These are phyloP conservation scores for Magnaporthiopsis poae DNA, from an alignment of 2,329 filamentous ascomycete species.

Conservation along the genomic window DNA sequence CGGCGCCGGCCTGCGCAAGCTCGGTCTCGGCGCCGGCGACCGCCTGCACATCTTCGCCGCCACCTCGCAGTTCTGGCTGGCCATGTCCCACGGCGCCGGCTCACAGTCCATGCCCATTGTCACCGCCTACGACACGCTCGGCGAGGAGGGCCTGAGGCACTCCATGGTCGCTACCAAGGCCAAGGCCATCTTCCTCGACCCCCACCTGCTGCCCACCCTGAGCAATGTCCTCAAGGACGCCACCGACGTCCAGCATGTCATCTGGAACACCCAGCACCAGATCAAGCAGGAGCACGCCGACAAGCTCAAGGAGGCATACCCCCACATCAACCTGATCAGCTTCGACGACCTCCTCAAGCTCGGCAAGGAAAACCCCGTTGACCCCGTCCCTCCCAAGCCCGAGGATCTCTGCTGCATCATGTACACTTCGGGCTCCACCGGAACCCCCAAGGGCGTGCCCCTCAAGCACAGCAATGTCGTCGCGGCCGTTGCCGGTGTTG, in stretches of 20 bases:
- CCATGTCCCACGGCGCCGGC: constrained; percentile 40
- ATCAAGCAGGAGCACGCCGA: constrained; percentile 41
- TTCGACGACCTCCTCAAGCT: constrained; percentile 42
- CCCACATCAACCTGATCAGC: constrained; percentile 36
- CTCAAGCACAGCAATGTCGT: constrained; percentile 66
- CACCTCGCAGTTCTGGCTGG: constrained; percentile 49
- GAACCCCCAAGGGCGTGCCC: constrained; percentile 71
- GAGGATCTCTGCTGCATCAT: constrained; percentile 69
- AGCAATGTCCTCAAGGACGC: constrained; percentile 44
- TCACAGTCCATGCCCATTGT: constrained; percentile 76
- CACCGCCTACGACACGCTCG: constrained; percentile 74
- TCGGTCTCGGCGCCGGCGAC: constrained; percentile 60
- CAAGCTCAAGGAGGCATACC: constrained; percentile 39
- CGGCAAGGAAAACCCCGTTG: constrained; percentile 53
- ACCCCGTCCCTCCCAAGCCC: constrained; percentile 57
- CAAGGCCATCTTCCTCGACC: constrained; percentile 65
- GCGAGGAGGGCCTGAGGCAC: constrained; percentile 64
- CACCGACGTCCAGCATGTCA: constrained; percentile 38
- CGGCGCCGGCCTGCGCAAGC: constrained; percentile 60
- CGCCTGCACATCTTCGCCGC: constrained; percentile 72
- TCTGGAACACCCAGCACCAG: constrained; percentile 46
- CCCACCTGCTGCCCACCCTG: constrained; percentile 53
- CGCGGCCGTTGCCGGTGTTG: constrained; percentile 68
- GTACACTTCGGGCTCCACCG: constrained; percentile 72
- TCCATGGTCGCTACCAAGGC: constrained; percentile 63